Conservation (phyloP, 2,329 filamentous ascomycete genomes). For the Cryphonectria parasitica region DNA sequence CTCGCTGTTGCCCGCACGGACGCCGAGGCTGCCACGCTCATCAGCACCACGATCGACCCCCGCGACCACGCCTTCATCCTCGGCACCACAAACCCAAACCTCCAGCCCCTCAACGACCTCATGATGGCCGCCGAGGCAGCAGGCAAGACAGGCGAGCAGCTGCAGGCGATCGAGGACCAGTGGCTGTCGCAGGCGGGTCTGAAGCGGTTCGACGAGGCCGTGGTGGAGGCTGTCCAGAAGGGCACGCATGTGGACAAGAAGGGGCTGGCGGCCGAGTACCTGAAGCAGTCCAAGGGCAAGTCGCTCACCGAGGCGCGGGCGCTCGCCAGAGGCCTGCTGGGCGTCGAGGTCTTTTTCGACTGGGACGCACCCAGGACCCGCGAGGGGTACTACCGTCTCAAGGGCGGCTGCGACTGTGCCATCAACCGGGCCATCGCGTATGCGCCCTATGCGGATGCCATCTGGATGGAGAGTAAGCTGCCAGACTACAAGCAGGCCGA, state of each 20-base stretch:
- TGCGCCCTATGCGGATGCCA: constrained; percentile 90
- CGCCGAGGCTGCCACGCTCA: constrained; percentile 95
- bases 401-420: constrained; percentile 89
- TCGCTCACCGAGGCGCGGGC: constrained; percentile 80
- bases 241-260: constrained; percentile 71
- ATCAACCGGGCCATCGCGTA: constrained; percentile 90
- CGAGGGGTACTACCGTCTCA: constrained; percentile 92
- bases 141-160: constrained; percentile 77
- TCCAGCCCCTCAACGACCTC: constrained; percentile 85
- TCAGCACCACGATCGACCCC: constrained; percentile 94
- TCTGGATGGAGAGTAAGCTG: constrained; percentile 99
- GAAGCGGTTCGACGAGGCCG: constrained; percentile 89
- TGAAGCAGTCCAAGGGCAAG: constrained; percentile 74
- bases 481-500: constrained; percentile 89
- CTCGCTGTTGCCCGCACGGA: constrained; percentile 92
- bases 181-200: constrained; percentile 82
- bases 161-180: constrained; percentile 90
- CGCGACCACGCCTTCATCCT: constrained; percentile 95
- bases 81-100: constrained; percentile 81
- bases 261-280: constrained; percentile 68
- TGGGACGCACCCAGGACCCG: constrained; percentile 93
- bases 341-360: constrained; percentile 85
- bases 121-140: constrained; percentile 84
- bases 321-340: constrained; percentile 76
- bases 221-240: constrained; percentile 78